These are phyloP conservation scores for Echites panduratus DNA, from an alignment of 257 asterid genomes.

Conservation along the genomic window DNA sequence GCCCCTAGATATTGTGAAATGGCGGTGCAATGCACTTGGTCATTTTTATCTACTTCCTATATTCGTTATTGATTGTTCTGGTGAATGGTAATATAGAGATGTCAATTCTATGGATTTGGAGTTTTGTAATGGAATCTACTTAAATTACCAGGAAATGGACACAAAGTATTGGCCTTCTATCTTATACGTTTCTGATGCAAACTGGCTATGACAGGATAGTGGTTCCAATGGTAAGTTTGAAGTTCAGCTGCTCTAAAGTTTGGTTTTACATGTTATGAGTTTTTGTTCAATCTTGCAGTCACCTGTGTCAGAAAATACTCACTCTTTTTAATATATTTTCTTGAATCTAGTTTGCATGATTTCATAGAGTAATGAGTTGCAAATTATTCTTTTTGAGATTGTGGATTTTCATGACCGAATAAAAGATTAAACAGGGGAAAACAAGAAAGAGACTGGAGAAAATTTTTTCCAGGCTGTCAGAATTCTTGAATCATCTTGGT, in stretches of 20 bases:
- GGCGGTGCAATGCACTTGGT: too few relatives aligned
- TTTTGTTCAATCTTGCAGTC: neutral
- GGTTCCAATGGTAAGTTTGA: conserved; percentile 85
- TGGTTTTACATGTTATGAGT: neutral
- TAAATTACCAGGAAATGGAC: conserved; percentile 57
- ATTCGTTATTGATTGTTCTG: neutral
- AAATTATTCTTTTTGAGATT: neutral
- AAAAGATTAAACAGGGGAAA: neutral
- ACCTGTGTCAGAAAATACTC: neutral
- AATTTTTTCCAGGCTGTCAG: neutral
- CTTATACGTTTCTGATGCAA: conserved; percentile 78
- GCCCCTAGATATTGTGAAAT: neutral
- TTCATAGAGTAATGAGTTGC: neutral
- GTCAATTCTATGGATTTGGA: neutral
- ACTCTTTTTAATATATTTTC: neutral
- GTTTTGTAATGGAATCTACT: neutral
- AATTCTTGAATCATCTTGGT: neutral
- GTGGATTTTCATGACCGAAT: neutral
- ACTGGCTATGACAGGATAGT: conserved; percentile 77
- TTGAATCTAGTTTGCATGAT: neutral
- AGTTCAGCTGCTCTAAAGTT: conserved; percentile 19
- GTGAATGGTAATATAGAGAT: neutral
- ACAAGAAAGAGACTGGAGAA: neutral
- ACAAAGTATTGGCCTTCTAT: conserved; percentile 87
- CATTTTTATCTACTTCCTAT: neutral